These are phyloP conservation scores for Massarina eburnea DNA, from an alignment of 2,329 filamentous ascomycete species.

Conservation along the genomic window DNA sequence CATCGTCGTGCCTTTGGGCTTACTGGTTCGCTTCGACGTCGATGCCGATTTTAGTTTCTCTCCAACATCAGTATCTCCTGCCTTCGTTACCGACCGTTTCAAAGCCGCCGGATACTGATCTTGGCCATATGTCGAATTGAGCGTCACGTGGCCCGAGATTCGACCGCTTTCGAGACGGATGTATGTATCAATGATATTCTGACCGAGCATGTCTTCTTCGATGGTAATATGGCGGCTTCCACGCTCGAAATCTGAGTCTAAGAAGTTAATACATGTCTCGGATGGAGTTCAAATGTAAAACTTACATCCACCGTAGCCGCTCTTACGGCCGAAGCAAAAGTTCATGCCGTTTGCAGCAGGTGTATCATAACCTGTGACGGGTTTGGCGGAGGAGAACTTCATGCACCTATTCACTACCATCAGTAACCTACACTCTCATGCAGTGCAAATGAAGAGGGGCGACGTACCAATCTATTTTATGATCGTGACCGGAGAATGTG, in stretches of 20 bases:
- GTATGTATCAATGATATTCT: slow-evolving; percentile 58
- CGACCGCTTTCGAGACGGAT: slow-evolving; percentile 61
- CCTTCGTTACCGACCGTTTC: too few species aligned
- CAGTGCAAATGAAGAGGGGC: neutral
- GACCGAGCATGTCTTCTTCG: slow-evolving; percentile 44
- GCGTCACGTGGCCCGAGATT: slow-evolving; percentile 53
- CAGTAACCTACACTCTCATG: neutral
- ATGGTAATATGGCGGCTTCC: slow-evolving; percentile 61
- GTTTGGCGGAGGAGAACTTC: slow-evolving; percentile 37
- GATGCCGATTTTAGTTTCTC: neutral
- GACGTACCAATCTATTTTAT: slow-evolving; percentile 41
- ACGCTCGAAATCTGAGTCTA: slow-evolving; percentile 62
- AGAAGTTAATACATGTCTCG: too few species aligned
- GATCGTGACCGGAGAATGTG: slow-evolving; percentile 67
- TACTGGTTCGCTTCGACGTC: neutral
- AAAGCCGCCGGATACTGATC: slow-evolving; percentile 62
- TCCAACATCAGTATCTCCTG: neutral
- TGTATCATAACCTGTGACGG: slow-evolving; percentile 22
- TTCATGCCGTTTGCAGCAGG: slow-evolving; percentile 48
- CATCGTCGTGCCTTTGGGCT: neutral
- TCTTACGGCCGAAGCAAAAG: slow-evolving; percentile 65
- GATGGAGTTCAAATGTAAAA: too few species aligned
- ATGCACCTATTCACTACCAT: slow-evolving; percentile 38
- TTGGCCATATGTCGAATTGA: slow-evolving; percentile 62
- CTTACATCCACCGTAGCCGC: slow-evolving; percentile 74